Evolutionary conservation across 2,329 filamentous ascomycete species (phyloP).

Genomic region (Colletotrichum spinosum): DNA sequence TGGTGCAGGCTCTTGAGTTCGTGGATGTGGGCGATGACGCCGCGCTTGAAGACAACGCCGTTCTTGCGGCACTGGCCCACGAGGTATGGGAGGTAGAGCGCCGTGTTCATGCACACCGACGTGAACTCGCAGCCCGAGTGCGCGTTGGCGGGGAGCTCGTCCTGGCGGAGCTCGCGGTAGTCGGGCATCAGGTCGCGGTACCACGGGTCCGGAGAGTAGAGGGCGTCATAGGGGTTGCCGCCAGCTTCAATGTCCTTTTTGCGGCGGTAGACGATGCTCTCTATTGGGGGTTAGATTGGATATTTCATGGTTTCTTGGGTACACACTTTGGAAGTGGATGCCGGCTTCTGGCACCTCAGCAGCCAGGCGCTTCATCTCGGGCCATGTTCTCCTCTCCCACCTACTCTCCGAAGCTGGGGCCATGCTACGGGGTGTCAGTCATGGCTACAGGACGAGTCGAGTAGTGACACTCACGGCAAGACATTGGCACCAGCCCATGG

Average conservation of each 20-base stretch:
- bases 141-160: constrained; percentile 69
- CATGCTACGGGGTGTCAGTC: constrained; percentile 46
- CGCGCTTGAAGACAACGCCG: constrained; percentile 67
- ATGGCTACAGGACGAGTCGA: neutral
- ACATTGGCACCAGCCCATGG: constrained; percentile 85
- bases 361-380: constrained; percentile 65
- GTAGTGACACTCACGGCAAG: constrained; percentile 66
- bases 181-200: constrained; percentile 78
- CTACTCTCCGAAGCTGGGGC: constrained; percentile 47
- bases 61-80: constrained; percentile 73
- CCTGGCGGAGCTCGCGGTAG: constrained; percentile 70
- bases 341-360: constrained; percentile 76
- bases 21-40: constrained; percentile 66
- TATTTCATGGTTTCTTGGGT: constrained; percentile 33
- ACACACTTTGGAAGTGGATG: constrained; percentile 74
- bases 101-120: constrained; percentile 80
- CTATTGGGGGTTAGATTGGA: constrained; percentile 50
- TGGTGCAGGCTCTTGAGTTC: constrained; percentile 71
- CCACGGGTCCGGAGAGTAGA: constrained; percentile 77
- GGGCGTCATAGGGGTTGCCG: constrained; percentile 74
- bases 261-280: constrained; percentile 58
- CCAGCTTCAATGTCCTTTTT: constrained; percentile 68
- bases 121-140: constrained; percentile 69
- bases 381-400: constrained; percentile 71
- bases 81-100: constrained; percentile 78